Base-by-base conservation (phyloP, 2,329 filamentous ascomycete genomes). In the Ceratocystis cacaofunesta region DNA sequence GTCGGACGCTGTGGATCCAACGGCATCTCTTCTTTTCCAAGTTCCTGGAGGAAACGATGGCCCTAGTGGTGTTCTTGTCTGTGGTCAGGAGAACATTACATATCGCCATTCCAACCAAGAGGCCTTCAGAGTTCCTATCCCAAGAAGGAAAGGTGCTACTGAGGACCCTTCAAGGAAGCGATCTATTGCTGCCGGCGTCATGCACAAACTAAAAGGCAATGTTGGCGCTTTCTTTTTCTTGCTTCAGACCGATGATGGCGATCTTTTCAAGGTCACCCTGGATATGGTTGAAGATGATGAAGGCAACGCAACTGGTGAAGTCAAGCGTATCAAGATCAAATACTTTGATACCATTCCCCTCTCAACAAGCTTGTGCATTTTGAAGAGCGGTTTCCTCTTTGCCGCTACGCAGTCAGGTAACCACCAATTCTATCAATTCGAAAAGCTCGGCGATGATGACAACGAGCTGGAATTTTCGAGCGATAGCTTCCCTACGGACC, bases 21-120 rank as follows among this genome's bases (percentile, higher is more conserved):
- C 89, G 0, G 88, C 94, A 0, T 91, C 89, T 28, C 85, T 95
- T 69, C 82, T 99, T 1, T 96, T 99, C 75, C 92, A 96, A 71
- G 92, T 99, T 0, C 94, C 94, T 0, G 94, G 95, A 68, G 94
- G 94, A 22, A 88, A 86, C 43, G 92, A 96, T 74, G 92, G 92
- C 0, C 94, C 94, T 0, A 96, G 92, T 71, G 94, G 94, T 73
- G 94, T 97, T 28, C 79, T 99, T 28, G 92, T 97, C 4, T 99
- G 95, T 71, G 90, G 89, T 8, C 89, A 96, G 71, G 94, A 96
- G 72, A 95, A 86, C 71, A 88, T 99, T 72, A 96, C 91, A 5
- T 99, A 99, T 74, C 86, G 91, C n/a, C 94, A 97, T 74, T 95
- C 92, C 28, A 96, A 96, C 72, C 89, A 96, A 71, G 88, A 92